Conservation (phyloP, 371 early-diverging fungal genomes). For the Catenaria anguillulae region DNA sequence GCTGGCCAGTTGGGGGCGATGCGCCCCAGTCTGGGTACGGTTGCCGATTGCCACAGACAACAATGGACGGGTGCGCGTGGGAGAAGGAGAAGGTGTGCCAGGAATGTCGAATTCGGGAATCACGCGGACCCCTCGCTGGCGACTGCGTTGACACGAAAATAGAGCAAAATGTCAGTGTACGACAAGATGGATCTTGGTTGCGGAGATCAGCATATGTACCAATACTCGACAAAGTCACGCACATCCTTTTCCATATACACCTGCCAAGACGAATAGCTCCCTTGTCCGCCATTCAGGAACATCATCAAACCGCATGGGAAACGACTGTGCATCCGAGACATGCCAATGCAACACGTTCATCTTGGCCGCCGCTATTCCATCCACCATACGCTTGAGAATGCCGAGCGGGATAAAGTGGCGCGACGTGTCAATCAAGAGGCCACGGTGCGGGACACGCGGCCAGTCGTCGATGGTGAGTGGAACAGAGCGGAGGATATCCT, state of each 20-base stretch:
- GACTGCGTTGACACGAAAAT: too few species aligned
- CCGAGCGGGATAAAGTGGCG: slow-evolving; percentile 17
- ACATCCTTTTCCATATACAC: background rate
- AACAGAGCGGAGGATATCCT: background rate
- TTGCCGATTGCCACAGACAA: slow-evolving; percentile 29
- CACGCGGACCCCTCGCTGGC: slow-evolving; percentile 44
- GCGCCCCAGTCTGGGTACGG: slow-evolving; percentile 42
- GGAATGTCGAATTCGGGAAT: slow-evolving; percentile 68
- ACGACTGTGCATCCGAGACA: slow-evolving; percentile 58
- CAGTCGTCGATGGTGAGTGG: background rate
- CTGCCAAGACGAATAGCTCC: too few species aligned
- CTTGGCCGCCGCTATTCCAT: slow-evolving; percentile 63
- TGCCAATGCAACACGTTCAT: slow-evolving; percentile 77
- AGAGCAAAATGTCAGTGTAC: background rate
- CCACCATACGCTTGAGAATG: slow-evolving; percentile 11
- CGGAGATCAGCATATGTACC: background rate
- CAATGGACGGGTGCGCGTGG: slow-evolving; percentile 29
- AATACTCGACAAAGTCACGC: background rate
- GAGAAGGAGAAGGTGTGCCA: slow-evolving; percentile 43
- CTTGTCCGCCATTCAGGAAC: too few species aligned
- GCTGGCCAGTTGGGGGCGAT: slow-evolving; percentile 58
- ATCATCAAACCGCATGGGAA: too few species aligned
- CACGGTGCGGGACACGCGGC: slow-evolving; percentile 49
- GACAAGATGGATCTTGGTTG: background rate
- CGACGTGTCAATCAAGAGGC: slow-evolving; percentile 54